Evolutionary conservation across 139 green algal genomes (phyloP).

Genomic region (Coccomyxa sp.): DNA sequence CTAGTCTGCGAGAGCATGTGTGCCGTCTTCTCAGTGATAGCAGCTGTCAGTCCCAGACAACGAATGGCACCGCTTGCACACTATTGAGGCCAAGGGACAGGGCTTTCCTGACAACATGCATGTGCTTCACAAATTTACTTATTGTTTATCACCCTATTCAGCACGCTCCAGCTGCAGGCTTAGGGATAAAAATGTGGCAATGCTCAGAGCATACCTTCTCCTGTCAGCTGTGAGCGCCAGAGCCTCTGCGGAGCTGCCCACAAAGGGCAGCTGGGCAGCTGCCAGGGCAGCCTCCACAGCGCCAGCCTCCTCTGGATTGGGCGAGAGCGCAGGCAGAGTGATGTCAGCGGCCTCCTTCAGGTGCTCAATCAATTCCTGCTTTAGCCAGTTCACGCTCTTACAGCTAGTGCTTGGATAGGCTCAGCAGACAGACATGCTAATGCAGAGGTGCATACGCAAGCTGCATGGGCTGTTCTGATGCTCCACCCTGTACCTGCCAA

Average conservation of each 20-base stretch:
- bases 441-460: not conserved
- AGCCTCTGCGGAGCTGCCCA: slow-evolving; percentile 26
- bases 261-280: slow-evolving; percentile 38
- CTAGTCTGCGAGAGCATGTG: not conserved
- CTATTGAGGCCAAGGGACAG: not conserved
- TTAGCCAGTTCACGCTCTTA: not conserved
- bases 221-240: slow-evolving; percentile 21
- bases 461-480: not conserved
- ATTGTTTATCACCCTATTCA: too few relatives aligned
- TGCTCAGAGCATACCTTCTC: slow-evolving; percentile 1
- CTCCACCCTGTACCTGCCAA: not conserved
- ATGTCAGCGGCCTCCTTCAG: slow-evolving; percentile 33
- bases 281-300: slow-evolving; percentile 33
- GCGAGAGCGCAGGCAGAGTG: slow-evolving; percentile 22
- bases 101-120: not conserved
- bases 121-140: not conserved
- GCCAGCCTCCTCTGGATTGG: not conserved
- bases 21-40: not conserved
- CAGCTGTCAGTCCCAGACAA: not conserved
- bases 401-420: not conserved
- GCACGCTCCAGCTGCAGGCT: too few relatives aligned
- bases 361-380: slow-evolving; percentile 25
- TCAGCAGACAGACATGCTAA: not conserved
- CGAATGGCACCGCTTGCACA: not conserved
- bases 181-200: not conserved